Base-by-base conservation (phyloP, 495 filamentous ascomycete species). In the Parachaetomium inaequale region DNA sequence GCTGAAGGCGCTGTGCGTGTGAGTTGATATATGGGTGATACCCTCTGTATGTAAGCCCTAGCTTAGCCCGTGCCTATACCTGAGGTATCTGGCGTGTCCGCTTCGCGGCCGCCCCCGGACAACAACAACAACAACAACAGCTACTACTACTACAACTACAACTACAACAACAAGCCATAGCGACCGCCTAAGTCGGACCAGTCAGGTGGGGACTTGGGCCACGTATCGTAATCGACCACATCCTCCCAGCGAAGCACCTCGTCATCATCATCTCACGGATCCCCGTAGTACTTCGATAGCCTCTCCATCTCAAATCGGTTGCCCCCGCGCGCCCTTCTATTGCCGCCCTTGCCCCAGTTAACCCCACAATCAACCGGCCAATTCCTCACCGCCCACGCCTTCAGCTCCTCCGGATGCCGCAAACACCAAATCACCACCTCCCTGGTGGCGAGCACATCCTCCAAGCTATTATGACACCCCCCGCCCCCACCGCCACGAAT, bases 381-480 rank as follows among this genome's bases (percentile, higher is more conserved):
- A 36, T 25, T 34, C 11, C 23, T 42, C 52, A 0, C 21, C 21
- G 52, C 52, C 52, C 52, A 55, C 19, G 8, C 52, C 23, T 7
- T 26, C 52, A 55, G 17, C 32, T 23, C 34, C 3, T 14, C 52
- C 21, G 52, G 52, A 28, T 55, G n/a, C 15, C 19, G 2, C 52
- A 55, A 28, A 25, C 52, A 55, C 52, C 52, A 55, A 15, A 55
- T 1, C 52, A 55, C 52, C n/a, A 55, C 34, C 34, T 55, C 52
- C 36, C 52, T 55, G 21, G 52, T 42, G 21, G 52, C 52, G 34
- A 55, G 34, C 34, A 55, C 52, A 42, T 55, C 52, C 52, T 55
- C 52, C 34, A 55, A 31, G 5, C 19, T 28, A 42, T 55, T 23
- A 55, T 55, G 52, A 14, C 4, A 17, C 36, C 17, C 12, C 49